Percentiles rank a stretch among this genome's conserved stretches.
These are phyloP conservation scores for Bacidia rubella DNA, from an alignment of 495 filamentous ascomycete genomes.

Conservation along the genomic window DNA sequence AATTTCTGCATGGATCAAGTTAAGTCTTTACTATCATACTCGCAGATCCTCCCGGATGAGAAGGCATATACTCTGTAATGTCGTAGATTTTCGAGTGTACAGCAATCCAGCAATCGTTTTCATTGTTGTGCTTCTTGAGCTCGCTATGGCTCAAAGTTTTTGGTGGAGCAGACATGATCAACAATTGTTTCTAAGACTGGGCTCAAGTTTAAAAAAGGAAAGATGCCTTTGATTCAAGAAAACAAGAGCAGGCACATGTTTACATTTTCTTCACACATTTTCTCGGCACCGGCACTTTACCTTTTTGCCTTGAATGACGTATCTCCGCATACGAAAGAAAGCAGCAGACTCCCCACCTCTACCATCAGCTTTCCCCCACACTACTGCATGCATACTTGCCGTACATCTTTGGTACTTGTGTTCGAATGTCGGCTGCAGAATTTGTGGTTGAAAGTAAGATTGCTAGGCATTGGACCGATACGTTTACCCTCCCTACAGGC, in stretches of 20 bases:
- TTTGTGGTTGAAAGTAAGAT: too few species aligned
- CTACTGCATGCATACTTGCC: neutral
- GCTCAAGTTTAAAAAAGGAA: too few species aligned
- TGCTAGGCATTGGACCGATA: too few species aligned
- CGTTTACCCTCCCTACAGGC: too few species aligned
- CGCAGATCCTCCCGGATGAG: slow-evolving; percentile 57
- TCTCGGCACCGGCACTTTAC: neutral
- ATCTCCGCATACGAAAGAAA: neutral
- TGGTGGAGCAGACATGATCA: neutral
- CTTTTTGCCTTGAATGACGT: neutral
- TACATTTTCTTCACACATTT: neutral
- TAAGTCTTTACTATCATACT: slow-evolving; percentile 12
- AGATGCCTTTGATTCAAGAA: too few species aligned
- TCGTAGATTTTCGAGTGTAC: slow-evolving; percentile 87
- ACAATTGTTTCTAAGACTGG: neutral
- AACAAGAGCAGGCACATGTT: too few species aligned
- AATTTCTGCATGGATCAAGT: too few species aligned
- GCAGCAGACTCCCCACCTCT: neutral
- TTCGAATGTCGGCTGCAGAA: neutral
- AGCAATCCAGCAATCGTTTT: slow-evolving; percentile 68
- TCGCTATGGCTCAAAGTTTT: slow-evolving; percentile 48
- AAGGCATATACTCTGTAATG: slow-evolving; percentile 66
- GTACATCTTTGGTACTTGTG: neutral
- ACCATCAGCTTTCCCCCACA: neutral
- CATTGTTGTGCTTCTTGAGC: slow-evolving; percentile 67